Conservation (phyloP, 805 yeast genomes). For the Saccharomycopsis schoenii region DNA sequence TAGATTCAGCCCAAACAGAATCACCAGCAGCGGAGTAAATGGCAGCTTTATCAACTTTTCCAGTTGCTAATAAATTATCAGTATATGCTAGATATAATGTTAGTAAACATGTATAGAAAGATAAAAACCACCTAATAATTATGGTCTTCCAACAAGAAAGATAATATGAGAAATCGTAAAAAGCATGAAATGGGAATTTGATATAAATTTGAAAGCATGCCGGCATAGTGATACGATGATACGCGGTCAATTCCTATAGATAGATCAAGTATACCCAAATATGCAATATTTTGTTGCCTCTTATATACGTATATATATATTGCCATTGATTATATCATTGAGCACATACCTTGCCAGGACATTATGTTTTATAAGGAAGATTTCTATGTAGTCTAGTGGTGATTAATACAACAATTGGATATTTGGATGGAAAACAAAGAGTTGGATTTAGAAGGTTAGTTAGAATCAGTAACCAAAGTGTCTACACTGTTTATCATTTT, state of each 20-base stretch:
- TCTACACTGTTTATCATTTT: background rate
- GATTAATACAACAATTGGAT: background rate
- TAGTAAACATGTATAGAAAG: background rate
- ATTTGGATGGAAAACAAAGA: background rate
- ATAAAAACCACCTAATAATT: no score
- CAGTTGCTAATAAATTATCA: constrained; percentile 81
- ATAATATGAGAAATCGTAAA: no score
- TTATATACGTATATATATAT: no score
- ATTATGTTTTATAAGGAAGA: constrained; percentile 19
- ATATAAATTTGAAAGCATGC: no score
- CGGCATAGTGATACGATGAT: no score
- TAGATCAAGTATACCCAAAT: no score
- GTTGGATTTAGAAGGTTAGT: background rate
- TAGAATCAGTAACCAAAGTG: background rate
- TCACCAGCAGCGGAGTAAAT: constrained; percentile 93
- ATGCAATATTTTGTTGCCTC: background rate
- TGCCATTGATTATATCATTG: no score
- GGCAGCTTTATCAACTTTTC: constrained; percentile 86
- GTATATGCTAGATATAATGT: constrained; percentile 61
- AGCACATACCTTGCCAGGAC: constrained; percentile 39
- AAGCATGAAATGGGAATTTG: no score
- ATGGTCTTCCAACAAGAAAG: background rate
- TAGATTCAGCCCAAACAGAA: constrained; percentile 83
- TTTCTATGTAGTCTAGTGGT: background rate
- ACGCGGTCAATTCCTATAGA: no score